phyloP scores from a whole-genome alignment of 2,329 filamentous ascomycete species.

The Magnaporthales sp. region DNA sequence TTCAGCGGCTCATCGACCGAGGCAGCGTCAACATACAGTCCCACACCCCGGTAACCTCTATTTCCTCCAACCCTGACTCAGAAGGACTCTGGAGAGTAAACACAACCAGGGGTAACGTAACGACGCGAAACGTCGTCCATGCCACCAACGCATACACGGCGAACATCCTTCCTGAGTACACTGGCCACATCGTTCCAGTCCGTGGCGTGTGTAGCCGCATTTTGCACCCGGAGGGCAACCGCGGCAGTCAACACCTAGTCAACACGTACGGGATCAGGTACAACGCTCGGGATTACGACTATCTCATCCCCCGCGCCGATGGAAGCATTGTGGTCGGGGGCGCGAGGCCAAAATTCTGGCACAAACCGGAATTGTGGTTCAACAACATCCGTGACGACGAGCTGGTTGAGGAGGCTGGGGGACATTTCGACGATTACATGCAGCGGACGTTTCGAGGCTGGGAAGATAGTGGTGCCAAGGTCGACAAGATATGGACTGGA shows the following conservation, averaged over 20 bases:
- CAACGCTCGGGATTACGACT: constrained; percentile 18
- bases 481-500: constrained; percentile 24
- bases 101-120: constrained; percentile 14
- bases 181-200: constrained; percentile 8
- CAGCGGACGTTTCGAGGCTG: constrained; percentile 37
- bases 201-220: constrained; percentile 11
- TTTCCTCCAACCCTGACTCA: background rate
- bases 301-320: constrained; percentile 33
- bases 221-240: background rate
- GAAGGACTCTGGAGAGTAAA: constrained; percentile 8
- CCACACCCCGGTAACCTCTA: constrained; percentile 19
- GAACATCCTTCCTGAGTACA: constrained; percentile 13
- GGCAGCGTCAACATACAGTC: constrained; percentile 12
- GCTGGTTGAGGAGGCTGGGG: constrained; percentile 29
- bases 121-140: constrained; percentile 13
- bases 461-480: constrained; percentile 29
- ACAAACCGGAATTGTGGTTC: constrained; percentile 30
- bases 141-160: constrained; percentile 22
- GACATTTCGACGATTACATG: constrained; percentile 40
- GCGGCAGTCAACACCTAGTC: constrained; percentile 2
- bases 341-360: constrained; percentile 20
- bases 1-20: constrained; percentile 1
- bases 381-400: constrained; percentile 34
- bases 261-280: constrained; percentile 17
- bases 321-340: constrained; percentile 32